Evolutionary conservation across 2,329 filamentous ascomycete species (phyloP), one percentile per base, ranked within the genome.

Genomic region (Trichoderma harzianum): DNA sequence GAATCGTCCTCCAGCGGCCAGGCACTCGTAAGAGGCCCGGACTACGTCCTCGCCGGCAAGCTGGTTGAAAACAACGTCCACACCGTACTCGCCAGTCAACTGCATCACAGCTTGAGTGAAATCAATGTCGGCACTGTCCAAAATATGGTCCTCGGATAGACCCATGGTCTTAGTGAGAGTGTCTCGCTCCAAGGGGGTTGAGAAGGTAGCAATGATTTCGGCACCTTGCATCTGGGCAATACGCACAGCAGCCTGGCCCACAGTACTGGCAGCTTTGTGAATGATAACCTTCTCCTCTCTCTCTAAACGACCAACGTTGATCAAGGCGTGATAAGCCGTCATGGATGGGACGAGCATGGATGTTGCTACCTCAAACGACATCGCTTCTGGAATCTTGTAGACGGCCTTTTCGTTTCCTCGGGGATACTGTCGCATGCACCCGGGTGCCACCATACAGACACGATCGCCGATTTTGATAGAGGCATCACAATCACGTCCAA

Each of bases 41-140:
- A 83, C 71, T 3, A 39, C 71, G 5, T 66, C 58, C 0, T 81
- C 79, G 0, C 80, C 80, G 0, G 76, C 71, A 0, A 82, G 73
- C 0, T 77, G 79, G 70, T 82, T 82, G 4, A 83, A 62, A 0
- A 83, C 75, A 0, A 82, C 69, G 26, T 83, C 78, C 1, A 83
- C 78, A 1, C 82, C 82, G 5, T 67, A 67, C 2, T 77, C 77
- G 0, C 67, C 72, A 0, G 80, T 83, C 2, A 73, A 51, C 1
- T 65, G 61, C 71, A 76, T 75, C 7, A 82, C 74, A 0, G 76
- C 77, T 1, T 75, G 62, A 0, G 74, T 72, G 62, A 84, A 83
- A 0, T 75, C 74, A 0, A 71, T 70, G 58, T 77, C 74, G 3
- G 75, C 76, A 6, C 75, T 78, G 39, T 75, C 74, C 39, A 84